Conservation (phyloP, 768 basidiomycete species). For the Clitopilus hobsonii region DNA sequence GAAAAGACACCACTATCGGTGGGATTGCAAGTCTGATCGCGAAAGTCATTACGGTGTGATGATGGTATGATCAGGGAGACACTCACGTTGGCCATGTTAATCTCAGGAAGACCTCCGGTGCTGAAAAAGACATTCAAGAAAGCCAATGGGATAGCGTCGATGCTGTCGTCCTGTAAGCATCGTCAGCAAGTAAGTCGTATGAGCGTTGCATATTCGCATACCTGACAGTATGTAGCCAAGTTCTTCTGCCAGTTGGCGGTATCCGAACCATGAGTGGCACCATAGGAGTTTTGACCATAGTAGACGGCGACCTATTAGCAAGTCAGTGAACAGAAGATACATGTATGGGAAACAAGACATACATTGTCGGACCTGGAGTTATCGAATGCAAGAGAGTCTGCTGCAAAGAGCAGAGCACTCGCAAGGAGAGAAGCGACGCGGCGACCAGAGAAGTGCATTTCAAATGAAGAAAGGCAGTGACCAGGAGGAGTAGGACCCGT, state of each 20-base stretch:
- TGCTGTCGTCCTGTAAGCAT: constrained; percentile 45
- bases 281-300: constrained; percentile 61
- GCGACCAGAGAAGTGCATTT: constrained; percentile 4
- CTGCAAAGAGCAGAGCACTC: constrained; percentile 4
- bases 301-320: constrained; percentile 31
- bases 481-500: constrained; percentile 1
- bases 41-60: background rate
- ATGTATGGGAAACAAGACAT: constrained; percentile 9
- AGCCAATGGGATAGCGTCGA: constrained; percentile 58
- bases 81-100: constrained; percentile 56
- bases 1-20: constrained; percentile 38
- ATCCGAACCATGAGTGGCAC: constrained; percentile 40
- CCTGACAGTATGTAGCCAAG: constrained; percentile 50
- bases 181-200: background rate
- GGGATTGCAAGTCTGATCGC: constrained; percentile 43
- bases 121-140: constrained; percentile 60
- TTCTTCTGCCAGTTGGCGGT: constrained; percentile 46
- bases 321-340: background rate
- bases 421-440: constrained; percentile 1
- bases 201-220: constrained; percentile 9
- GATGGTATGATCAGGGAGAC: background rate
- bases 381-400: constrained; percentile 20
- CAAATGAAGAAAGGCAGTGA: background rate
- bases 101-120: constrained; percentile 49
- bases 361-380: constrained; percentile 34